Percentiles rank a stretch among this genome's conserved stretches.
Conservation (phyloP, 1,284 basidiomycete genomes). For the Cerioporus squamosus region DNA sequence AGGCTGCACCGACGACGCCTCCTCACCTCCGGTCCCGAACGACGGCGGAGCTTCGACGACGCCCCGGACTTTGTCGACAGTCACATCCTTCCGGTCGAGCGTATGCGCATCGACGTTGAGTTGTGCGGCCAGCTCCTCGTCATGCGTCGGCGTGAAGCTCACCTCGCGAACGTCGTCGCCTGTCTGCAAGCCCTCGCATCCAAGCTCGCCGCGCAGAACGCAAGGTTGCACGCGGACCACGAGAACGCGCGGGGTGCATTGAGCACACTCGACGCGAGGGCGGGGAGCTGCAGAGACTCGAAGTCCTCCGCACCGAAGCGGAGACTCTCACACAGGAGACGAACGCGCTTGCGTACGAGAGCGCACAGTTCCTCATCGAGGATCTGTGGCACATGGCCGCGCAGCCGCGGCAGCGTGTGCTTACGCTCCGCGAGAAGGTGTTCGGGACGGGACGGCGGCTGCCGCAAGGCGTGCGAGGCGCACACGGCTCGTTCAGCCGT, state of each 20-base stretch:
- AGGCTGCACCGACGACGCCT: slow-evolving; percentile 15
- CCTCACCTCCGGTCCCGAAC: slow-evolving; percentile 19
- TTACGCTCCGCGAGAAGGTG: slow-evolving; percentile 59
- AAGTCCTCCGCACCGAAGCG: slow-evolving; percentile 50
- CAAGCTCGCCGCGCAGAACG: slow-evolving; percentile 56
- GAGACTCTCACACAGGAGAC: slow-evolving; percentile 64
- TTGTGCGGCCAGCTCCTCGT: slow-evolving; percentile 74
- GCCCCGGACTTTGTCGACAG: slow-evolving; percentile 47
- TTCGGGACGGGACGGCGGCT: slow-evolving; percentile 51
- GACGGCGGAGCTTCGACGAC: slow-evolving; percentile 69
- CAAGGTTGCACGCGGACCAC: slow-evolving; percentile 58
- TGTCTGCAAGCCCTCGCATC: slow-evolving; percentile 55
- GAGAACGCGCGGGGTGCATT: slow-evolving; percentile 52
- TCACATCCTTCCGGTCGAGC: slow-evolving; percentile 55
- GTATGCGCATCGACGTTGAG: slow-evolving; percentile 78
- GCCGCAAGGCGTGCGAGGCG: slow-evolving; percentile 50
- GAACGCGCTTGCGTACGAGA: slow-evolving; percentile 71
- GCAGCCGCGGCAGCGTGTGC: slow-evolving; percentile 63
- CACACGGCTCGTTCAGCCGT: slow-evolving; percentile 61
- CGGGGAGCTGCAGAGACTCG: slow-evolving; percentile 54
- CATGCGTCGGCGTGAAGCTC: slow-evolving; percentile 66
- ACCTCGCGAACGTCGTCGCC: slow-evolving; percentile 47
- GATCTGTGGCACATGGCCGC: slow-evolving; percentile 70
- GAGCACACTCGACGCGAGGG: slow-evolving; percentile 47
- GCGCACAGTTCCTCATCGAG: slow-evolving; percentile 64